Evolutionary conservation across 208 protist genomes (phyloP), one percentile per base, ranked within the genome.

Genomic region (Herpetomonas tarakana): DNA sequence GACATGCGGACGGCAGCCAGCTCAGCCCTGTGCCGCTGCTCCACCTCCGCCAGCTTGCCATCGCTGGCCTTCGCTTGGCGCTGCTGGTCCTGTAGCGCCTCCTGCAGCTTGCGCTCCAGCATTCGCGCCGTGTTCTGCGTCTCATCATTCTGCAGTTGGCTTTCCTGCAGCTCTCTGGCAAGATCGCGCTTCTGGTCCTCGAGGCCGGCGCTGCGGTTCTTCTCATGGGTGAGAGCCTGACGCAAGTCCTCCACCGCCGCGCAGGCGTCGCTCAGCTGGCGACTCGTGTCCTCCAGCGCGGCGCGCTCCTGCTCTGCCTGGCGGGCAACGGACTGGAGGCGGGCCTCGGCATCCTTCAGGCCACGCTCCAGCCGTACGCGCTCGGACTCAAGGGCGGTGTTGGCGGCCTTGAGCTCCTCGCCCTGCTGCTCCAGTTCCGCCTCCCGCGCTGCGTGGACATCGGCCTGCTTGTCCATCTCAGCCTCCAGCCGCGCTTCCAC

Each of bases 21-120:
- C 69, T 93, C 81, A 7, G 81, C 78, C 30, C 76, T 49, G 50
- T 85, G 81, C 24, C 66, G 73, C 70, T 87, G 71, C 53, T 53
- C 54, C 52, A 77, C 62, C 54, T 79, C 72, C 52, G 77, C 69
- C 30, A 84, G 30, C 63, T 75, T 68, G 16, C 53, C 69, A 59
- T 88, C 86, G 52, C 74, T 47, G 35, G 45, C 58, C 65, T 72
- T 74, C 29, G 39, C 44, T 55, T 68, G 64, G 19, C 73, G 76
- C 29, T 44, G 35, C 12, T 65, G 70, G 39, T 84, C 81, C 52
- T 62, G 65, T 41, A 71, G 63, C 45, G 71, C 63, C 50, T 88
- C 72, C 54, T 66, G 46, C 41, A 74, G 35, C 41, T 68, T 62
- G 16, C 68, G 67, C 41, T 72, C 69, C 19, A 30, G 58, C 39